Conservation (phyloP, 805 yeast genomes). For the Wickerhamiella siamensis region DNA sequence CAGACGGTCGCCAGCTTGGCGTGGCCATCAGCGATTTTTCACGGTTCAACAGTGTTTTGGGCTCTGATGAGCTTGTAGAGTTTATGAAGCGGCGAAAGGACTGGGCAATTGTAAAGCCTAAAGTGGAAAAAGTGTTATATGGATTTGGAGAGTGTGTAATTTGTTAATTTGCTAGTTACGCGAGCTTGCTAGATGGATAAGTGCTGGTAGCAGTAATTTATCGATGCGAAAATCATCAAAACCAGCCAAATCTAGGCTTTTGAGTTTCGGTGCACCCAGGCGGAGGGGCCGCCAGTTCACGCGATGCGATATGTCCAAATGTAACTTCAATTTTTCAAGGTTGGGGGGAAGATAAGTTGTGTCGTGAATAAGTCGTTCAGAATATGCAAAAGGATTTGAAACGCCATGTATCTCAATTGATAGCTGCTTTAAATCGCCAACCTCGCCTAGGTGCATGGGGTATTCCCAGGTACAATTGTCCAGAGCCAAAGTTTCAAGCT, state of each 20-base stretch:
- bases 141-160: conserved; percentile 47
- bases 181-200: no score
- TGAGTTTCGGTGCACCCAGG: conserved; percentile 1
- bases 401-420: conserved; percentile 1
- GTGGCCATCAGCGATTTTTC: conserved; percentile 67
- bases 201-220: background rate
- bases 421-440: conserved; percentile 4
- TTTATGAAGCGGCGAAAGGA: conserved; percentile 78
- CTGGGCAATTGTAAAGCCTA: conserved; percentile 61
- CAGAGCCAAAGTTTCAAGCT: conserved; percentile 3
- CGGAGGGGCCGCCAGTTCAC: conserved; percentile 10
- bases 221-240: background rate
- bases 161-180: background rate
- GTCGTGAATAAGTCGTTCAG: conserved; percentile 8
- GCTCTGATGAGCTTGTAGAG: conserved; percentile 88
- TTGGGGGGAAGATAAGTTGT: conserved; percentile 4
- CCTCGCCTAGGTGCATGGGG: conserved; percentile 5
- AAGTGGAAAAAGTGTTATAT: conserved; percentile 89
- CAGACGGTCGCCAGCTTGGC: conserved; percentile 73
- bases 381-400: conserved; percentile 5
- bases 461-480: conserved; percentile 10
- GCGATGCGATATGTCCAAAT: conserved; percentile 2
- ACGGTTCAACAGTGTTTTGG: conserved; percentile 75
- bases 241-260: conserved; percentile 5
- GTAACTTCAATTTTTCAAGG: conserved; percentile 3